Percentiles rank a stretch among this genome's conserved stretches.
Evolutionary conservation across 768 basidiomycete genomes (phyloP).

Genomic region (Kwoniella sp.): DNA sequence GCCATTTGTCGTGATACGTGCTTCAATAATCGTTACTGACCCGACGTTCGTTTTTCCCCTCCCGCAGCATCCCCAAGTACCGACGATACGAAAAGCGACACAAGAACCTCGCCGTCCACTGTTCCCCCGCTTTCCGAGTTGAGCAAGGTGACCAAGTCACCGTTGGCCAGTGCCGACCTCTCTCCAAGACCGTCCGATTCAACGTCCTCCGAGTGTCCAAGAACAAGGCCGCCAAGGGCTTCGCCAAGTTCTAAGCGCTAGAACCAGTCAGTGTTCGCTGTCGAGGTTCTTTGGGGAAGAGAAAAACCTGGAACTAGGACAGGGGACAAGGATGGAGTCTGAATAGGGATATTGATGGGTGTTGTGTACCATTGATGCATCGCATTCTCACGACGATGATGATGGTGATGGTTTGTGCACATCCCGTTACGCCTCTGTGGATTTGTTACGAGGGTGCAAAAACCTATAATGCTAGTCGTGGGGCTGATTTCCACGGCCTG

Average conservation of each 20-base stretch:
- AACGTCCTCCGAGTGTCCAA: conserved; percentile 94
- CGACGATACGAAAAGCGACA: conserved; percentile 90
- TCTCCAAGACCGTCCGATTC: conserved; percentile 99
- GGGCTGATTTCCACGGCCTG: no score
- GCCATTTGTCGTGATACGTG: no score
- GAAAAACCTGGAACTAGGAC: not conserved
- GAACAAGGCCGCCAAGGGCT: conserved; percentile 91
- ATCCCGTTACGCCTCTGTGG: no score
- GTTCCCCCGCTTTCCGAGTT: conserved; percentile 98
- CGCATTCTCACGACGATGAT: conserved; percentile 18
- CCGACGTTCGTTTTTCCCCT: conserved; percentile 62
- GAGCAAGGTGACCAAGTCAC: conserved; percentile 92
- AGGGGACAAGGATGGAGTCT: not conserved
- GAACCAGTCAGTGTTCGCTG: conserved; percentile 1
- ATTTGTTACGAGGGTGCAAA: no score
- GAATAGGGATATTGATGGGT: conserved; percentile 5
- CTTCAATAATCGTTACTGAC: not conserved
- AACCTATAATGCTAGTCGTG: no score
- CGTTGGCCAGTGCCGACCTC: conserved; percentile 97
- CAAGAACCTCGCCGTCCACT: conserved; percentile 96
- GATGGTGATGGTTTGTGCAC: no score
- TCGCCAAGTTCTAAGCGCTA: conserved; percentile 77
- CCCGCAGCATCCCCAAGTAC: conserved; percentile 99
- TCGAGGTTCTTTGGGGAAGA: not conserved
- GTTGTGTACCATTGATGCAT: conserved; percentile 30